A percentile compares a stretch with the other conserved stretches of the same genome.
Evolutionary conservation across 2,329 filamentous ascomycete genomes (phyloP).

Genomic region (Botryotinia calthae): DNA sequence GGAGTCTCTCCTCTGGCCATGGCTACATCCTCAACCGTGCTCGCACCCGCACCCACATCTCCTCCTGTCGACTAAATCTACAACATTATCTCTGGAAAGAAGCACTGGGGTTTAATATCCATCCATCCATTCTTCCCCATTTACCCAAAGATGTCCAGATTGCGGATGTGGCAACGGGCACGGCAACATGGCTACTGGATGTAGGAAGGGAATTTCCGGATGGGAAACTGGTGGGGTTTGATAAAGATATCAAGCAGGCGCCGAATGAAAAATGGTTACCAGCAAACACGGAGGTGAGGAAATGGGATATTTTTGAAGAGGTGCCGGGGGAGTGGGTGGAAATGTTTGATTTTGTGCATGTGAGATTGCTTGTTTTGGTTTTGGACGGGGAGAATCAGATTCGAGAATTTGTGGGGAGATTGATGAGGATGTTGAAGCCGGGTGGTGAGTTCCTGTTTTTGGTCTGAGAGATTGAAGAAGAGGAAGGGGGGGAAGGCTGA

Average conservation of each 20-base stretch:
- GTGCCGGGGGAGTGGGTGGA: not conserved
- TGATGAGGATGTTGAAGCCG: conserved; percentile 12
- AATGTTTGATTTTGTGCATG: not conserved
- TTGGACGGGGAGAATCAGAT: not conserved
- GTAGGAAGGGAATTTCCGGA: not conserved
- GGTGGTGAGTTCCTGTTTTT: not conserved
- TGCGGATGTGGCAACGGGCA: conserved; percentile 12
- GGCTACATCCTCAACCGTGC: not conserved
- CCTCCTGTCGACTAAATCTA: conserved; percentile 8
- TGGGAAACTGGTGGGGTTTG: not conserved
- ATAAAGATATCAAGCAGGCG: not conserved
- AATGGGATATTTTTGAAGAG: conserved; percentile 6
- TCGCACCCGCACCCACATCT: not conserved
- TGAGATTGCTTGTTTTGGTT: conserved; percentile 3
- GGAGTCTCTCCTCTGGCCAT: not conserved
- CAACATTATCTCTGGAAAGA: conserved; percentile 17
- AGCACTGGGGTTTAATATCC: not conserved
- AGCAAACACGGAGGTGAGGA: not conserved
- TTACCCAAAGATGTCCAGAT: not conserved
- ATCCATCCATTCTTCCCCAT: not conserved
- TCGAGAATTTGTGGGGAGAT: not conserved
- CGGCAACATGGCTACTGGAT: conserved; percentile 11
- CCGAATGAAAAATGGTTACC: conserved; percentile 1
- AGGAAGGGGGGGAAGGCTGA: not conserved
- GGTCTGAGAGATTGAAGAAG: not conserved